Base-by-base conservation (phyloP, 257 asterid genomes). In the Ehretia macrophylla region DNA sequence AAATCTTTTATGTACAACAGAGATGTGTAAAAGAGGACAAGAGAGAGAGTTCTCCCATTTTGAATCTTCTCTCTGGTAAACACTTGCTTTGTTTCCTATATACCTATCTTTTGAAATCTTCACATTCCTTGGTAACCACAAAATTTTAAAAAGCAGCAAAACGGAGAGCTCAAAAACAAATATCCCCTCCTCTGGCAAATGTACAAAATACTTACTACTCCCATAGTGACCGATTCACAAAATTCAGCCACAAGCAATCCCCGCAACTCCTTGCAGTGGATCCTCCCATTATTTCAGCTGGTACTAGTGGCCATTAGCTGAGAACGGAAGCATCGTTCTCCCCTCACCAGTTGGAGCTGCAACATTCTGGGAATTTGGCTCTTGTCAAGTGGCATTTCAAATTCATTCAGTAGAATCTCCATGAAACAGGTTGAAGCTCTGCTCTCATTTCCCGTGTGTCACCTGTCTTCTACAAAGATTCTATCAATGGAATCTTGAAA, bases 401-500 rank as follows among this genome's bases (percentile, higher is more conserved):
- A 73, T 76, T 71, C 74, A 16, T 18, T 37, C 19, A 45, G 21
- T 9, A 69, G 83, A 76, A 73, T 67, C 79, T 59, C 6, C 35
- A 27, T 27, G 35, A 27, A 27, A 32, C 35, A 46, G 21, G 47
- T 50, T 19, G 44, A 50, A 47, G 63, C 20, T 17, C 27, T 11
- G 32, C 6, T 1, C 23, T 59, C 68, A 19, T n/a, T 20, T 37
- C 32, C 5, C 6, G 3, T 19, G 16, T 14, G 17, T 83, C 83
- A 89, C 71, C 95, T 51, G 54, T 93, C 97, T 68, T 86, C 97
- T 1, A 79, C 45, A 38, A 93, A 93, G 58, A 71, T 80, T 71
- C 95, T 82, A 56, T 95, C 92, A 14, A 87, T 77, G 62, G 85
- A 93, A 51, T 93, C 94, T 1, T 85, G 88, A 50, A 93, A 89